A percentile compares a stretch with the other conserved stretches of the same genome.
Evolutionary conservation across 495 filamentous ascomycete genomes (phyloP).

Genomic region (Hypomontagnella submonticulosa): DNA sequence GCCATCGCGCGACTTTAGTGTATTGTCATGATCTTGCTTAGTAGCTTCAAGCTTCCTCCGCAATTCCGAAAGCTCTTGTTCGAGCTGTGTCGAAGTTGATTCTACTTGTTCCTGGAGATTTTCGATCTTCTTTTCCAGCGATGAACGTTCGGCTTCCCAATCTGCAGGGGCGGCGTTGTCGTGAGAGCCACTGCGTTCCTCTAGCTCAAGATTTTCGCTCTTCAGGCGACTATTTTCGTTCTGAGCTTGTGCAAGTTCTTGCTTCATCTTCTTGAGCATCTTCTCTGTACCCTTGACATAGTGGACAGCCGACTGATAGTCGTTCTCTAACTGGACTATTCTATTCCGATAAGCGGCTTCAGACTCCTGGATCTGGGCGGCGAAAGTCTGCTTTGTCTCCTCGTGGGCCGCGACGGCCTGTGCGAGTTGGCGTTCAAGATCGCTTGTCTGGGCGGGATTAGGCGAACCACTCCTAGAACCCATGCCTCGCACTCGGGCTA

Average conservation of each 20-base stretch:
- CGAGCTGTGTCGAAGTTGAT: slow-evolving; percentile 71
- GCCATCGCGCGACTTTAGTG: slow-evolving; percentile 65
- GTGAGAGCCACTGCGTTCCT: slow-evolving; percentile 58
- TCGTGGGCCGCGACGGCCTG: slow-evolving; percentile 81
- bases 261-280: slow-evolving; percentile 98
- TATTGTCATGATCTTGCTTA: slow-evolving; percentile 74
- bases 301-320: slow-evolving; percentile 99
- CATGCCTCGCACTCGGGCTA: slow-evolving; percentile 59
- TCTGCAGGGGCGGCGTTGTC: slow-evolving; percentile 60
- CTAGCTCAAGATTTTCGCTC: slow-evolving; percentile 74
- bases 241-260: slow-evolving; percentile 91
- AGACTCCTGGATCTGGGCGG: slow-evolving; percentile 82
- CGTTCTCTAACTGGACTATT: slow-evolving; percentile 89
- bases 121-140: slow-evolving; percentile 73
- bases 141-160: slow-evolving; percentile 82
- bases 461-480: slow-evolving; percentile 77
- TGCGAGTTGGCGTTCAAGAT: slow-evolving; percentile 91
- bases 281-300: slow-evolving; percentile 99
- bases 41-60: slow-evolving; percentile 72
- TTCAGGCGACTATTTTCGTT: slow-evolving; percentile 83
- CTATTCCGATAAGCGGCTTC: slow-evolving; percentile 90
- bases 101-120: slow-evolving; percentile 73
- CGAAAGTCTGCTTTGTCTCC: slow-evolving; percentile 78
- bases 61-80: slow-evolving; percentile 74
- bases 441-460: slow-evolving; percentile 81